phyloP scores from a whole-genome alignment of 2,329 filamentous ascomycete genomes.

The Blastomyces percursus region DNA sequence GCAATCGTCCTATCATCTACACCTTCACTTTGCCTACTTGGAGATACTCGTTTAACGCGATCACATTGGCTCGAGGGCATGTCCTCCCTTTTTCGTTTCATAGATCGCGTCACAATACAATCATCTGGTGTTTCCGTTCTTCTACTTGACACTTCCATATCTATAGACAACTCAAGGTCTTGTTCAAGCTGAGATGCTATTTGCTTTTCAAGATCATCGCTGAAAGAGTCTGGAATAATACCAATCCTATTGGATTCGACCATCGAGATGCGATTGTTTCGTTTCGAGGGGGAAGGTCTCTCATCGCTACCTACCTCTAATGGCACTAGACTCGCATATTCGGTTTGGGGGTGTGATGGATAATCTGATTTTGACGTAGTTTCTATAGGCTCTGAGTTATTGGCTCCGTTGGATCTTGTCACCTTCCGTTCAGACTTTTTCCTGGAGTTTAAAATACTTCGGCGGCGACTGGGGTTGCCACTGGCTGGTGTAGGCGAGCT shows the following conservation, averaged over 20 bases:
- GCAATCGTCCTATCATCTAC: background rate
- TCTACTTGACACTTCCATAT: conserved; percentile 15
- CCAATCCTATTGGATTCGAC: conserved; percentile 10
- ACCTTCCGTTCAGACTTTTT: background rate
- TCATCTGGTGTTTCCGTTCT: background rate
- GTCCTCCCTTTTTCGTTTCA: conserved; percentile 22
- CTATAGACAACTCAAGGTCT: conserved; percentile 32
- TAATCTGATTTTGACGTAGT: background rate
- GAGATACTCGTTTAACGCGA: conserved; percentile 4
- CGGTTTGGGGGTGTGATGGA: background rate
- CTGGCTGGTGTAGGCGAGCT: background rate
- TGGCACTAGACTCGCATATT: background rate
- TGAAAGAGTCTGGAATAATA: conserved; percentile 25
- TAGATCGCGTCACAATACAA: conserved; percentile 14
- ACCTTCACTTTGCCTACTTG: background rate
- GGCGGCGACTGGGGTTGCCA: background rate
- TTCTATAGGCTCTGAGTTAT: background rate
- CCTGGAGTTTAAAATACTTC: background rate
- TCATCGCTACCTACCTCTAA: background rate
- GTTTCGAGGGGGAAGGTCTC: background rate
- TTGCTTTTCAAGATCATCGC: conserved; percentile 35
- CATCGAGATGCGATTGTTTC: background rate
- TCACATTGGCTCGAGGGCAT: background rate
- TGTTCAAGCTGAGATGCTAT: conserved; percentile 37
- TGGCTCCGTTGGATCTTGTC: background rate